These are phyloP conservation scores for Cucurbita maxima DNA, from an alignment of 306 rosid genomes.

Conservation along the genomic window DNA sequence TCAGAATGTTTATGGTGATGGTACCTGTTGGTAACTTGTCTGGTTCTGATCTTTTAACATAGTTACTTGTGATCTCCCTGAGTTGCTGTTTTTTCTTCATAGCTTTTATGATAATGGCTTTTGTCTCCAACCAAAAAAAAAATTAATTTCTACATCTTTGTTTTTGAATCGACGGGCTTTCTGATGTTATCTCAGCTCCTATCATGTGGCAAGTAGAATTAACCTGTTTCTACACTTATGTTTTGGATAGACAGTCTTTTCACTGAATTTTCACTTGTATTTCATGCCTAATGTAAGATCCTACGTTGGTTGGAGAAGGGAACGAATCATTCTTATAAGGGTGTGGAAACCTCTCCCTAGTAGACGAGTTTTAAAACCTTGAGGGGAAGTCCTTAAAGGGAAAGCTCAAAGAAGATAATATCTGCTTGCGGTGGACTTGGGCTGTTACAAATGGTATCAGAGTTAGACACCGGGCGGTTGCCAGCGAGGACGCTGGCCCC, in stretches of 20 bases:
- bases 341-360: too few species aligned
- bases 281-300: not conserved
- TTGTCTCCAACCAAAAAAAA: not conserved
- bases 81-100: not conserved
- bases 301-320: too few species aligned
- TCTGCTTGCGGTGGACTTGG: too few species aligned
- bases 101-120: not conserved
- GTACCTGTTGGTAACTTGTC: slow-evolving; percentile 1
- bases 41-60: not conserved
- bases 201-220: not conserved
- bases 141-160: not conserved
- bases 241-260: not conserved
- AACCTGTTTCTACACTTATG: not conserved
- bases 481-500: too few species aligned
- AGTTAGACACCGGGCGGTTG: too few species aligned
- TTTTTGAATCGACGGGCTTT: not conserved
- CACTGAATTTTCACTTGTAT: not conserved
- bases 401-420: too few species aligned
- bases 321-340: too few species aligned
- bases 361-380: too few species aligned
- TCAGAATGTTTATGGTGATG: not conserved
- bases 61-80: not conserved
- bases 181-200: not conserved
- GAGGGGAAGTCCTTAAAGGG: too few species aligned
- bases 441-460: too few species aligned